These are phyloP conservation scores for Capsicum pubescens DNA, from an alignment of 257 asterid genomes.

Conservation along the genomic window DNA sequence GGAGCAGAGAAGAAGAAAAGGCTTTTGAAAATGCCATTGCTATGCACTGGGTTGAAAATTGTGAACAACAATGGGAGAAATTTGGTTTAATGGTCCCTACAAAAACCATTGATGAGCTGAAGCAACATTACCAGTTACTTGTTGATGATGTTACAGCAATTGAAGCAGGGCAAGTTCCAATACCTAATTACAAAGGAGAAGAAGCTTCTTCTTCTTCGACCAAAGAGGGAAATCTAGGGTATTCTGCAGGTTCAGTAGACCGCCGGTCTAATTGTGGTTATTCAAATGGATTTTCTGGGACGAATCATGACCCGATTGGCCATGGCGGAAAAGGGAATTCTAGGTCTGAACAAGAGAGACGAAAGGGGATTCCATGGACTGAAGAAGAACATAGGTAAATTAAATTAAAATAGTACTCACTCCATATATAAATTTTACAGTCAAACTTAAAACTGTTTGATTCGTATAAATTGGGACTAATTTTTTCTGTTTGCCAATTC, in stretches of 20 bases:
- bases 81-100: constrained; percentile 68
- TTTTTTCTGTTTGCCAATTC: neutral
- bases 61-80: constrained; percentile 58
- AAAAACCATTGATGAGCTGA: constrained; percentile 70
- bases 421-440: no score
- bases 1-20: constrained; percentile 90
- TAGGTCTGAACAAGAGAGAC: constrained; percentile 76
- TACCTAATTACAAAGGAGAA: constrained; percentile 59
- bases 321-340: constrained; percentile 54
- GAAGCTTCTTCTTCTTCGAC: constrained; percentile 49
- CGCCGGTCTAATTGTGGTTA: constrained; percentile 37
- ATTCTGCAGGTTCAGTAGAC: constrained; percentile 28
- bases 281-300: constrained; percentile 47
- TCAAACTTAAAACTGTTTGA: no score
- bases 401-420: neutral
- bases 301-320: constrained; percentile 47
- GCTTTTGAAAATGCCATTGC: constrained; percentile 91
- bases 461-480: no score
- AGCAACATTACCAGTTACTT: constrained; percentile 63
- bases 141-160: constrained; percentile 75
- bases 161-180: constrained; percentile 73
- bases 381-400: constrained; percentile 95
- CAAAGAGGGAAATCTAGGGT: constrained; percentile 43
- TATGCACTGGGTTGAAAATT: constrained; percentile 59
- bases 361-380: constrained; percentile 96